Base-by-base conservation (phyloP, 2,329 filamentous ascomycete genomes). In the Colletotrichum endophyticum region DNA sequence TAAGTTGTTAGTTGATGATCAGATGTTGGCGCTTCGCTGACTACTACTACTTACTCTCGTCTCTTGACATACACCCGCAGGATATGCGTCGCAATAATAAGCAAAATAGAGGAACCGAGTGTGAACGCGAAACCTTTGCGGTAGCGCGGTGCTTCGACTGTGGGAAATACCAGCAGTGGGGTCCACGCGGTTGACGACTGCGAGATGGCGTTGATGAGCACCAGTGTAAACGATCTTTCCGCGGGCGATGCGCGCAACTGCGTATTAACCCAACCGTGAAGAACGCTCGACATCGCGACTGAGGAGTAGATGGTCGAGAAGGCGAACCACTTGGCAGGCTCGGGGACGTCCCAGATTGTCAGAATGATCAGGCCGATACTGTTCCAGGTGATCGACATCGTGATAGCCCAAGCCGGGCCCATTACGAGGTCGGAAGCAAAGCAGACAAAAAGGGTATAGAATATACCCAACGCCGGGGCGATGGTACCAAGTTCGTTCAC, bases 181-280 rank as follows among this genome's bases (percentile, higher is more conserved):
- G 89, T 91, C 90, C 90, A 92, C 0, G 88, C 89, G 85, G 69
- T 91, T 87, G 44, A 90, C 83, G 4, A 89, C 89, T 91, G 1
- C 87, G 89, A 1, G 87, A 91, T 79, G 91, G 75, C 71, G n/a
- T 74, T 75, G 53, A 77, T 75, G 13, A 77, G 61, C 9, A 75
- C 75, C 32, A 74, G 27, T 0, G 72, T 77, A n/a, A 77, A 70
- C 12, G 75, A 74, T 25, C 72, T 36, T 8, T 77, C 75, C 0
- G 66, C 75, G 5, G 72, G 71, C 11, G 72, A 75, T 11, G 72
- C 59, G 8, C 75, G 59, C 25, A 75, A 9, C 28, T 70, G 61
- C 5, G 71, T 75, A 3, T 74, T 75, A 4, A 75, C 72, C 75
- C 75, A 77, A 72, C 72, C 75, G 8, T 77, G 63, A 12, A 75